A percentile compares a stretch with the other conserved stretches of the same genome.
These are phyloP conservation scores for Penicillium expansum DNA, from an alignment of 2,329 filamentous ascomycete genomes.

Conservation along the genomic window DNA sequence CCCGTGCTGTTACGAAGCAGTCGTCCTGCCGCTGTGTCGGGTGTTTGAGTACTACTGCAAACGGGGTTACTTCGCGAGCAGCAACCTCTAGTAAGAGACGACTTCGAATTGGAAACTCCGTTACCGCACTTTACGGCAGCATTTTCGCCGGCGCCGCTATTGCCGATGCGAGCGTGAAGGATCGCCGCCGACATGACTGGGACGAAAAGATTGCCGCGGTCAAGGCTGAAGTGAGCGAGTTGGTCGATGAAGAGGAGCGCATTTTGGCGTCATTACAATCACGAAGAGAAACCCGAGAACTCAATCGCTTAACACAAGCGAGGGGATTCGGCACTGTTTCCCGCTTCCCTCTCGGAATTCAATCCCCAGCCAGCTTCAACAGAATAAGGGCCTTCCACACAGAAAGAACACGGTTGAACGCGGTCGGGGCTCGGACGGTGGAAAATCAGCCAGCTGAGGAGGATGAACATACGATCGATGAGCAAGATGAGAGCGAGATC, in stretches of 20 bases:
- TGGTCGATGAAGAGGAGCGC: conserved; percentile 41
- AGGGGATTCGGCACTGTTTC: conserved; percentile 27
- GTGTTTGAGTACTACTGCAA: conserved; percentile 38
- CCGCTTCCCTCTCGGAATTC: conserved; percentile 6
- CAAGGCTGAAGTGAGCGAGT: conserved; percentile 41
- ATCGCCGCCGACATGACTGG: conserved; percentile 40
- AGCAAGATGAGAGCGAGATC: conserved; percentile 19
- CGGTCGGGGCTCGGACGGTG: conserved; percentile 3
- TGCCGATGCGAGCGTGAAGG: conserved; percentile 41
- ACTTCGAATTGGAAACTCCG: conserved; percentile 42
- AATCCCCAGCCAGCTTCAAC: conserved; percentile 12
- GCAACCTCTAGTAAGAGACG: conserved; percentile 38
- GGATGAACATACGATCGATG: conserved; percentile 12
- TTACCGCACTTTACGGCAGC: conserved; percentile 45
- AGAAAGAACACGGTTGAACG: conserved; percentile 7
- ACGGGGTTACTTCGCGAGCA: conserved; percentile 36
- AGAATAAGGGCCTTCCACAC: conserved; percentile 22
- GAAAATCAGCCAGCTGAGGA: conserved; percentile 10
- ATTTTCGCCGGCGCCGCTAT: conserved; percentile 44
- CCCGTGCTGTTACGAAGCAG: conserved; percentile 39
- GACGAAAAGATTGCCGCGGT: conserved; percentile 44
- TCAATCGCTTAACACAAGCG: conserved; percentile 23
- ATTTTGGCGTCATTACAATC: conserved; percentile 33
- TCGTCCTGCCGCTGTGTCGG: conserved; percentile 44
- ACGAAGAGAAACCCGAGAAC: conserved; percentile 20